Evolutionary conservation across 176 grass and related monocot genomes (phyloP).

Genomic region (Phyllostachys edulis): DNA sequence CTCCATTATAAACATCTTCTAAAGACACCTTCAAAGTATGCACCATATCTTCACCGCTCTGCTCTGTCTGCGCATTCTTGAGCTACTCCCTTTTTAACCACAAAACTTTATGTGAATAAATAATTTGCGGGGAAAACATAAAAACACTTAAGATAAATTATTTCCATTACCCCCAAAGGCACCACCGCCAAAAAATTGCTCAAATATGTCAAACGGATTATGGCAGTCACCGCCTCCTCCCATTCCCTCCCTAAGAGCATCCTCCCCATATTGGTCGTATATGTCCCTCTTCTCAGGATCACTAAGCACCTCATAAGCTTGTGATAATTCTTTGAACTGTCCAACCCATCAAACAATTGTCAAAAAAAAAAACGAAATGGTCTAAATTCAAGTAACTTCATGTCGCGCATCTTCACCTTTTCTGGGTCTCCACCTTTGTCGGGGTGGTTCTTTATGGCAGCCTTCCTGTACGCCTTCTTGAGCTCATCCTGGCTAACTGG

Average conservation of each 20-base stretch:
- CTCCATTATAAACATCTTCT: constrained; percentile 69
- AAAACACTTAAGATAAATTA: neutral
- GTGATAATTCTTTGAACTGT: constrained; percentile 78
- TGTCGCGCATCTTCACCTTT: constrained; percentile 23
- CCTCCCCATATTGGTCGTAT: constrained; percentile 74
- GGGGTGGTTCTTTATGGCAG: constrained; percentile 75
- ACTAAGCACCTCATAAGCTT: constrained; percentile 79
- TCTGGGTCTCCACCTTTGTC: constrained; percentile 82
- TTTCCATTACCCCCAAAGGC: constrained; percentile 52
- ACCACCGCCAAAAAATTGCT: constrained; percentile 67
- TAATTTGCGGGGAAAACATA: neutral
- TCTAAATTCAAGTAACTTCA: neutral
- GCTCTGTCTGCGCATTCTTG: constrained; percentile 65
- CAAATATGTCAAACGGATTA: constrained; percentile 79
- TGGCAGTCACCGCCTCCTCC: constrained; percentile 57
- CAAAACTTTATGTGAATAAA: constrained; percentile 11
- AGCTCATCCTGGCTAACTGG: constrained; percentile 77
- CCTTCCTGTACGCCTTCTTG: constrained; percentile 64
- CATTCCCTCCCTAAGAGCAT: constrained; percentile 79
- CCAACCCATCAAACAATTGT: constrained; percentile 6
- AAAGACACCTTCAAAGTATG: constrained; percentile 65
- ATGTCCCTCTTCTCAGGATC: constrained; percentile 70
- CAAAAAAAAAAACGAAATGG: constrained; percentile 26
- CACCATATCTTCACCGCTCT: constrained; percentile 58
- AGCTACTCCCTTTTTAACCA: constrained; percentile 54